Conservation (phyloP, 805 yeast species). For the Starmerella floricola region DNA sequence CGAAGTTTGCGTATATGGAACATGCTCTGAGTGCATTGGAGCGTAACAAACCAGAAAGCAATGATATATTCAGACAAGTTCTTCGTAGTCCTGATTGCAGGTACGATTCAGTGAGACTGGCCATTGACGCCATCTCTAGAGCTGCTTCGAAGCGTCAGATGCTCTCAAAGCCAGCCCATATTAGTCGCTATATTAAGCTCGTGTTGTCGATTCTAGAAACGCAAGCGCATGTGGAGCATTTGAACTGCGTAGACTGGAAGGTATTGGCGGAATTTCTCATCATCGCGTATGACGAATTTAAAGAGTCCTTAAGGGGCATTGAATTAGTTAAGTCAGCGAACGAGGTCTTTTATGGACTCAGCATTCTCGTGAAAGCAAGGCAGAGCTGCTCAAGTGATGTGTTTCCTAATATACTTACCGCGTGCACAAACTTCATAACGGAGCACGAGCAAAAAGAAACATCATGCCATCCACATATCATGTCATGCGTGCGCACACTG, state of each 20-base stretch:
- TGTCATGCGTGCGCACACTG: slow-evolving; percentile 9
- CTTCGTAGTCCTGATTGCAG: neutral
- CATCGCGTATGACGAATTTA: neutral
- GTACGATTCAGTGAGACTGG: neutral
- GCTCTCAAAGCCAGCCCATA: slow-evolving; percentile 3
- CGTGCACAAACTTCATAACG: neutral
- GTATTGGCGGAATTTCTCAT: slow-evolving; percentile 1
- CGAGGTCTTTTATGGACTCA: neutral
- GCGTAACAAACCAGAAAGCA: neutral
- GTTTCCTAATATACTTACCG: neutral
- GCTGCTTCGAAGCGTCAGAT: neutral
- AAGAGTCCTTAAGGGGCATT: neutral
- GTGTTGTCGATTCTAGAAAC: slow-evolving; percentile 1
- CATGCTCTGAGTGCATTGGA: slow-evolving; percentile 3
- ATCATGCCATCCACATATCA: slow-evolving; percentile 10
- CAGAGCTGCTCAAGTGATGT: too few species aligned
- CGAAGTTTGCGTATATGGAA: too few species aligned
- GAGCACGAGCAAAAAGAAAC: slow-evolving; percentile 7
- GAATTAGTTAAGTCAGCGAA: neutral
- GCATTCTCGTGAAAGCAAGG: neutral
- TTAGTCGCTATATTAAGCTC: slow-evolving; percentile 5
- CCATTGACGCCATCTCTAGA: slow-evolving; percentile 2
- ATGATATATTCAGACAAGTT: neutral
- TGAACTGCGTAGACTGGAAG: slow-evolving; percentile 6
- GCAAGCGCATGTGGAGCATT: slow-evolving; percentile 10